phyloP scores from a whole-genome alignment of 352 stramenopile genomes.

The Hyaloperonospora arabidopsidis region DNA sequence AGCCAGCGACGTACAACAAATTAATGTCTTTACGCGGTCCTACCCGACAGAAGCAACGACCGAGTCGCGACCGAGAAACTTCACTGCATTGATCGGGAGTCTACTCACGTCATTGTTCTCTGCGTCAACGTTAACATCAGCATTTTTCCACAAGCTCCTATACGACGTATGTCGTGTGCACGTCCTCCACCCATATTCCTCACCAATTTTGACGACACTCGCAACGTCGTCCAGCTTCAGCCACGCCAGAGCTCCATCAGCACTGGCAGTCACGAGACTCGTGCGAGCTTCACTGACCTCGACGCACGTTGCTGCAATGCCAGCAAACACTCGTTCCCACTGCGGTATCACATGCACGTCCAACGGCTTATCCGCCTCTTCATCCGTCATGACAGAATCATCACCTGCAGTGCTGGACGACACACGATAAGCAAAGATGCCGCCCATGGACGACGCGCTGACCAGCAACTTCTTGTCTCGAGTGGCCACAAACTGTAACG shows the following conservation, averaged over 20 bases:
- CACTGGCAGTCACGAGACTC: slow-evolving; percentile 47
- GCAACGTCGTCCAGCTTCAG: slow-evolving; percentile 49
- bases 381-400: slow-evolving; percentile 14
- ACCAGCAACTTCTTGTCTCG: slow-evolving; percentile 48
- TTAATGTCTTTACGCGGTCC: slow-evolving; percentile 1
- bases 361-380: slow-evolving; percentile 8
- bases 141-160: background rate
- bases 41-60: slow-evolving; percentile 68
- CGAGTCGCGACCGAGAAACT: slow-evolving; percentile 59
- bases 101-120: slow-evolving; percentile 45
- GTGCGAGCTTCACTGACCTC: slow-evolving; percentile 42
- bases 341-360: slow-evolving; percentile 34
- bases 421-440: slow-evolving; percentile 40
- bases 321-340: slow-evolving; percentile 49
- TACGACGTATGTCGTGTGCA: background rate
- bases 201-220: slow-evolving; percentile 49
- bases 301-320: slow-evolving; percentile 40
- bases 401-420: slow-evolving; percentile 17
- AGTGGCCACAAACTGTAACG: slow-evolving; percentile 41
- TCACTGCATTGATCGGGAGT: slow-evolving; percentile 55
- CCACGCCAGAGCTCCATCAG: slow-evolving; percentile 54
- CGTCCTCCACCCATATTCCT: background rate
- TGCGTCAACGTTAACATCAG: slow-evolving; percentile 12
- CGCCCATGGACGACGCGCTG: slow-evolving; percentile 49
- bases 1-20: background rate